Base-by-base conservation (phyloP, 192 early-diverging fungal species). In the Rhizophlyctis rosea region DNA sequence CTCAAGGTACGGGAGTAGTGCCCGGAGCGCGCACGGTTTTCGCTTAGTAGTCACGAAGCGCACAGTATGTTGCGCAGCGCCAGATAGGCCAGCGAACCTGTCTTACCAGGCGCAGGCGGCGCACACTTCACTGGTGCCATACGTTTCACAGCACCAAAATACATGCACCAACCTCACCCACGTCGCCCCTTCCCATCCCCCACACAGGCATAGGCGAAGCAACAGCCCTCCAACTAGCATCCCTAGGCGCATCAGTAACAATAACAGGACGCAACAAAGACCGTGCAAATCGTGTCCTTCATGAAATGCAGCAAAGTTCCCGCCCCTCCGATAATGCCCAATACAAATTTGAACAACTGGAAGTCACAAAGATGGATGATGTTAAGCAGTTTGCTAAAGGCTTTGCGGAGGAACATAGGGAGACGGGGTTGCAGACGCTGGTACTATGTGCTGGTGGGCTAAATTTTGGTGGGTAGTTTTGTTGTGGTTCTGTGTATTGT, bases 121-220 rank as follows among this genome's bases (percentile, higher is more conserved):
- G n/a, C n/a, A n/a, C n/a, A n/a, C n/a, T n/a, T n/a, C n/a, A n/a
- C n/a, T n/a, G n/a, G n/a, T n/a, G n/a, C n/a, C n/a, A n/a, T n/a
- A n/a, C n/a, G n/a, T n/a, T n/a, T n/a, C n/a, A n/a, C n/a, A n/a
- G n/a, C n/a, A n/a, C n/a, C n/a, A n/a, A n/a, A n/a, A n/a, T n/a
- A n/a, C n/a, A n/a, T n/a, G n/a, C n/a, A n/a, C n/a, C n/a, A n/a
- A n/a, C n/a, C n/a, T n/a, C n/a, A n/a, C n/a, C n/a, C n/a, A n/a
- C n/a, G n/a, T n/a, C n/a, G n/a, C n/a, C n/a, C n/a, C n/a, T n/a
- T n/a, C n/a, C n/a, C n/a, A n/a, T n/a, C n/a, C n/a, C n/a, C n/a
- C n/a, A n/a, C n/a, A n/a, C 71, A 0, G 73, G 74, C 13, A 76
- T 76, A 32, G 74, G 74, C 7, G 36, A 32, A n/a, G 74, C 58